Base-by-base conservation (phyloP, 192 early-diverging fungal genomes). In the Funneliformis geosporum region DNA sequence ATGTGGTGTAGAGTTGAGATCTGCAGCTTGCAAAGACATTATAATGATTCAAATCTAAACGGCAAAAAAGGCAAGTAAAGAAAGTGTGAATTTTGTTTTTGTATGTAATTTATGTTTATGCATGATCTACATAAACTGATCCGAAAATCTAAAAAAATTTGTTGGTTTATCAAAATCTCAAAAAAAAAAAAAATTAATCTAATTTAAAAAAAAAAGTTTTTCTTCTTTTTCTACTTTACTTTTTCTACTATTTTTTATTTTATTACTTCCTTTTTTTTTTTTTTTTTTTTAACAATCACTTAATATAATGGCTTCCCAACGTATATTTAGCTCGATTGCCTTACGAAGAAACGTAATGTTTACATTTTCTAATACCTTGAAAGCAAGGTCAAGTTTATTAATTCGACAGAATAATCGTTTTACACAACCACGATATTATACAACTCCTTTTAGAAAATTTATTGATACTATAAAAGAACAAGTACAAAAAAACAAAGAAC, bases 401-500 rank as follows among this genome's bases (percentile, higher is more conserved):
- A 55, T 55, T 21, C 50, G 21, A 6, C 50, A 18, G 50, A 55
- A 55, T 18, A 21, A 55, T 21, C 50, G 50, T 55, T n/a, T 18
- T 55, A 6, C 50, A 55, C 50, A 55, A 18, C 5, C 50, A 21
- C 50, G 50, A 55, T 6, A 23, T 46, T 47, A 72, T 46, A 46
- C 70, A 60, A 81, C 81, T 60, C 79, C 83, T 8, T 81, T 86
- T 76, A 38, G 78, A 46, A 86, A 84, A 70, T 99, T 99, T 85
- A 84, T 92, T n/a, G 92, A 97, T 69, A 96, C 95, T 0, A 83
- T 99, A 65, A 94, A 93, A 83, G 92, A 94, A 61, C 97, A 99
- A 88, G 88, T 96, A 70, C 89, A 94, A 84, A 96, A 98, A 86
- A 98, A 96, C 86, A 89, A 95, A 85, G 97, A 99, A 79, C 84